Percentiles rank a stretch among this genome's conserved stretches.
These are phyloP conservation scores for Handroanthus guayacan DNA, from an alignment of 257 asterid species.

Conservation along the genomic window DNA sequence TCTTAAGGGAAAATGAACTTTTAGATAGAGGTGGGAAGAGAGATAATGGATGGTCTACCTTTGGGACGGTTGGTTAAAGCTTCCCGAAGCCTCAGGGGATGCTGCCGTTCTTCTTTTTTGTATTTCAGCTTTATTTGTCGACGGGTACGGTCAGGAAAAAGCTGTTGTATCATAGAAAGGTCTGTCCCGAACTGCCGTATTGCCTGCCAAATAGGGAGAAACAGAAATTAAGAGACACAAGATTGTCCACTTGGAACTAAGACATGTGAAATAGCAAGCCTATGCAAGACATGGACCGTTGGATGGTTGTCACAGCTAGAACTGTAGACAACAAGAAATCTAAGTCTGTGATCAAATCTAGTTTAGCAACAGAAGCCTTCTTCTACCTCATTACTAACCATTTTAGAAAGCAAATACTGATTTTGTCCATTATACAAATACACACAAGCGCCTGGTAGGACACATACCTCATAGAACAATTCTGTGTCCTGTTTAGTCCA, in stretches of 20 bases:
- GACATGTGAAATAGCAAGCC: no score
- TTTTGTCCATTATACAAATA: neutral
- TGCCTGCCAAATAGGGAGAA: slow-evolving; percentile 52
- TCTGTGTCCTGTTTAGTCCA: slow-evolving; percentile 94
- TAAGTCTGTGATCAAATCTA: no score
- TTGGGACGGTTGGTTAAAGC: slow-evolving; percentile 72
- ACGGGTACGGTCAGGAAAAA: slow-evolving; percentile 79
- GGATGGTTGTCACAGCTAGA: no score
- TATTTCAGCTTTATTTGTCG: slow-evolving; percentile 72
- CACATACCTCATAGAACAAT: slow-evolving; percentile 79
- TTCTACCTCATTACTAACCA: neutral
- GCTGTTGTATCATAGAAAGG: slow-evolving; percentile 84
- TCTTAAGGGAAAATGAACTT: neutral
- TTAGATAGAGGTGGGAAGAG: neutral
- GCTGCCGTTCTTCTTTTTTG: slow-evolving; percentile 83
- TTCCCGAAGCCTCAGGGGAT: slow-evolving; percentile 77
- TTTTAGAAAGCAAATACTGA: slow-evolving; percentile 13
- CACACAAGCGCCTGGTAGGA: slow-evolving; percentile 11
- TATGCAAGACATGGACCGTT: no score
- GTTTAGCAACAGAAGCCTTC: slow-evolving; percentile 5
- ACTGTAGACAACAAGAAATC: no score
- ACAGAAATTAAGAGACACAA: neutral
- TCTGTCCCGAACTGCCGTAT: slow-evolving; percentile 87
- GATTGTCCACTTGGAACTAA: no score
- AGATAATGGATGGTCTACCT: slow-evolving; percentile 47